Percentiles rank a stretch among this genome's conserved stretches.
Evolutionary conservation across 2,329 filamentous ascomycete species (phyloP).

Genomic region (Berkeleyomyces rouxiae): DNA sequence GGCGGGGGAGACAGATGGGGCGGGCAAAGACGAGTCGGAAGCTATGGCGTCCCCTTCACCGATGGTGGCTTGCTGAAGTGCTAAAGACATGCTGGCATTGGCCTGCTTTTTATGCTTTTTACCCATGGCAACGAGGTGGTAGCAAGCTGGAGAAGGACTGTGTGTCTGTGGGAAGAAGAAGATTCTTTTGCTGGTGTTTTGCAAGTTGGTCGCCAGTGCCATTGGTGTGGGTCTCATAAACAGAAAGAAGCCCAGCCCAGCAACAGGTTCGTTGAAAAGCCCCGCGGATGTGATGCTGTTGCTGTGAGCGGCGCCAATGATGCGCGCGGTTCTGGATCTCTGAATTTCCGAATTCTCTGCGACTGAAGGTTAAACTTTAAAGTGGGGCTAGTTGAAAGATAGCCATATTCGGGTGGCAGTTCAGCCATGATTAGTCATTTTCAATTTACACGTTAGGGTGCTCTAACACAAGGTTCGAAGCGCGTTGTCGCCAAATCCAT

Average conservation of each 20-base stretch:
- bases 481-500: not conserved
- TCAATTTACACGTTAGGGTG: not conserved
- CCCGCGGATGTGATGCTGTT: no score
- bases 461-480: not conserved
- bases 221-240: not conserved
- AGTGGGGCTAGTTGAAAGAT: conserved; percentile 1
- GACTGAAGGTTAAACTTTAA: conserved; percentile 8
- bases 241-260: not conserved
- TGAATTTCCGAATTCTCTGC: conserved; percentile 2
- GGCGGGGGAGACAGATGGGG: not conserved
- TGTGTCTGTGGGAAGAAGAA: not conserved
- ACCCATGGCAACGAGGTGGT: conserved; percentile 12
- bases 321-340: no score
- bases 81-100: conserved; percentile 12
- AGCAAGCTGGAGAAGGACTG: not conserved
- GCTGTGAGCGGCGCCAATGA: no score
- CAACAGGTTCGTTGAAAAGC: not conserved
- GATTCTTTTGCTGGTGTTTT: not conserved
- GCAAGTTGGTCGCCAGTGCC: not conserved
- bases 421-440: conserved; percentile 7
- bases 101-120: conserved; percentile 16
- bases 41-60: not conserved
- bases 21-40: not conserved
- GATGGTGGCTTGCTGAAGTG: conserved; percentile 12
- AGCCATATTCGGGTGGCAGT: not conserved